phyloP scores from a whole-genome alignment of 139 green algal species.

The Chlorella vulgaris region DNA sequence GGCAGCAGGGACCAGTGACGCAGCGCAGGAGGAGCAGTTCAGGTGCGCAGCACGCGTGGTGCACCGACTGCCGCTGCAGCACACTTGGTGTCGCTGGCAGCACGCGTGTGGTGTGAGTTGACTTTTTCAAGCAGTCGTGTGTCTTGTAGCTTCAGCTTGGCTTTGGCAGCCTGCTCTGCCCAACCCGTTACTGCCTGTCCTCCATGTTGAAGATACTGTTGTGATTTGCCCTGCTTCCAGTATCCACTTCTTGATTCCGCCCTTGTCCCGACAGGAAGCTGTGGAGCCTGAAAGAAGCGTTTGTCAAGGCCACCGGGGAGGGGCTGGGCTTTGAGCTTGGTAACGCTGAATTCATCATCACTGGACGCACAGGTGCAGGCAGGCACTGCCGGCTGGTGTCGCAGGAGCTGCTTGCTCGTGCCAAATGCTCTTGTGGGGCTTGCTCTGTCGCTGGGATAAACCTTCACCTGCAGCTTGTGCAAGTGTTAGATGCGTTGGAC shows the following conservation, averaged over 20 bases:
- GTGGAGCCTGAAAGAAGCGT: conserved; percentile 89
- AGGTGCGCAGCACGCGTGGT: background rate
- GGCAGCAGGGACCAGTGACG: conserved; percentile 13
- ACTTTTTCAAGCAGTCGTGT: too few species aligned
- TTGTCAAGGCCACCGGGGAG: conserved; percentile 80
- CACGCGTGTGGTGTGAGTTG: background rate
- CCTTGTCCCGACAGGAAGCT: conserved; percentile 30
- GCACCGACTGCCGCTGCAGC: background rate
- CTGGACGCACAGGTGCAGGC: conserved; percentile 29
- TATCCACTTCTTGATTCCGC: too few species aligned
- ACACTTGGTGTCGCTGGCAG: too few species aligned
- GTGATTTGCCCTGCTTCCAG: too few species aligned
- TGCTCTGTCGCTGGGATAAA: too few species aligned
- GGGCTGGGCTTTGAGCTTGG: conserved; percentile 77
- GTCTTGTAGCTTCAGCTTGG: too few species aligned
- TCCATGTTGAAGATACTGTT: too few species aligned
- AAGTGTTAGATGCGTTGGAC: background rate
- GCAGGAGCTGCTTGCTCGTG: conserved; percentile 2
- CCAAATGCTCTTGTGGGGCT: background rate
- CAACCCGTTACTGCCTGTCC: too few species aligned
- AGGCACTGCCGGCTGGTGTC: conserved; percentile 19
- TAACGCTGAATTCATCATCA: conserved; percentile 57
- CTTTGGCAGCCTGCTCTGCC: too few species aligned
- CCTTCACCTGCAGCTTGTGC: too few species aligned
- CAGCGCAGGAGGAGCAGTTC: conserved; percentile 62